A percentile compares a stretch with the other conserved stretches of the same genome.
Evolutionary conservation across 805 yeast genomes (phyloP).

Genomic region (Starmerella potacharoeniae): DNA sequence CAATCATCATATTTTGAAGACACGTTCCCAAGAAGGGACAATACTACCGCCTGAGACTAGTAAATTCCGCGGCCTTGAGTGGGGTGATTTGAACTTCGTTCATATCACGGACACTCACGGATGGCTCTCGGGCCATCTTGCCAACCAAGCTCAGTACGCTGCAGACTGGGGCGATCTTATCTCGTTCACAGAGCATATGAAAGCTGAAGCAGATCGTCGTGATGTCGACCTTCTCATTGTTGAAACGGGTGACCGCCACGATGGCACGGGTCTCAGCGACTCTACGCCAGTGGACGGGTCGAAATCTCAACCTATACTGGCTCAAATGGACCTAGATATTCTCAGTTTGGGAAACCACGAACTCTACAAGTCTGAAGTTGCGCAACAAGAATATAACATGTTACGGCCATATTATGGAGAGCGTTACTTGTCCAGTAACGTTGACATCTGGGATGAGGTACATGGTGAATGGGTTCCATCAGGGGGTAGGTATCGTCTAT

Average conservation of each 20-base stretch:
- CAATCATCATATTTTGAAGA: neutral
- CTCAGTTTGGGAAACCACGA: conserved; percentile 89
- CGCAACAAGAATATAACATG: conserved; percentile 51
- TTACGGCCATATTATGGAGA: conserved; percentile 48
- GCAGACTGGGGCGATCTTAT: conserved; percentile 91
- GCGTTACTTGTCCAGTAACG: conserved; percentile 43
- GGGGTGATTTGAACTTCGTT: conserved; percentile 56
- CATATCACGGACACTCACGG: conserved; percentile 94
- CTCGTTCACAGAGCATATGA: conserved; percentile 50
- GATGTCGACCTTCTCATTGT: conserved; percentile 58
- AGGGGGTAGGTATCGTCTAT: conserved; percentile 56
- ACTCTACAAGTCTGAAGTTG: conserved; percentile 55
- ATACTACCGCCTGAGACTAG: conserved; percentile 1
- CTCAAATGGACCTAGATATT: conserved; percentile 55
- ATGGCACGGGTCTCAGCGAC: conserved; percentile 86
- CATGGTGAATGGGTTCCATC: conserved; percentile 39
- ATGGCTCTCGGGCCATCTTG: conserved; percentile 44
- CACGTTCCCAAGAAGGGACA: conserved; percentile 11
- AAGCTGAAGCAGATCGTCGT: conserved; percentile 33
- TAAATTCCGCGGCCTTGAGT: neutral
- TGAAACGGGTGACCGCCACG: conserved; percentile 90
- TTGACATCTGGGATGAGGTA: conserved; percentile 30
- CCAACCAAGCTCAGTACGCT: conserved; percentile 38
- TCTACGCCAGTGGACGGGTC: conserved; percentile 63
- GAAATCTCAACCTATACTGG: conserved; percentile 51